Evolutionary conservation across 2,329 filamentous ascomycete genomes (phyloP).

Genomic region (Pseudocercospora pini-densiflorae): DNA sequence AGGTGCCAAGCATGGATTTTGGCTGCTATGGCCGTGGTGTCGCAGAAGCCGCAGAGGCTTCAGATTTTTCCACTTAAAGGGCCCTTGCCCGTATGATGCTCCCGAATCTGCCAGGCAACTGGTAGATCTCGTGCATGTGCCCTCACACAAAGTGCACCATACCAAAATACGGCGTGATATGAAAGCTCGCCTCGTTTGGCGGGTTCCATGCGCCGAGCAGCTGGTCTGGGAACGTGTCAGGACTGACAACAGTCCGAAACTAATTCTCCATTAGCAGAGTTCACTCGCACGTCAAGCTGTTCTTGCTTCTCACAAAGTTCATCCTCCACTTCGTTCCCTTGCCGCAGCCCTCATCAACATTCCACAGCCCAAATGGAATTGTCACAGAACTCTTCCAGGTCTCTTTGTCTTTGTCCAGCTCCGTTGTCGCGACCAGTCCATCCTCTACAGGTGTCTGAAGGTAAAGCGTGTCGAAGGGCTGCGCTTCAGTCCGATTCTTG

Average conservation of each 20-base stretch:
- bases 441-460: slow-evolving; percentile 10
- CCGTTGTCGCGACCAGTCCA: slow-evolving; percentile 14
- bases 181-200: slow-evolving; percentile 21
- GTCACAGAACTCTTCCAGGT: slow-evolving; percentile 15
- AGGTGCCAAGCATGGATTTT: not conserved
- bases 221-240: slow-evolving; percentile 19
- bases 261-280: not conserved
- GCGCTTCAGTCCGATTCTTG: slow-evolving; percentile 9
- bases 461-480: slow-evolving; percentile 20
- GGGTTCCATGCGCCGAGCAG: slow-evolving; percentile 21
- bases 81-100: no score
- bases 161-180: slow-evolving; percentile 24
- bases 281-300: not conserved
- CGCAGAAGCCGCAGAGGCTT: no score
- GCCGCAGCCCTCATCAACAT: slow-evolving; percentile 18
- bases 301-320: slow-evolving; percentile 18
- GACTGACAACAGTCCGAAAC: slow-evolving; percentile 22
- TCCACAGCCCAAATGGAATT: slow-evolving; percentile 24
- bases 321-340: slow-evolving; percentile 27
- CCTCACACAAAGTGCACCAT: slow-evolving; percentile 19
- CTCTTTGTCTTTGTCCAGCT: slow-evolving; percentile 6
- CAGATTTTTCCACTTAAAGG: not conserved
- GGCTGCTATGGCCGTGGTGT: not conserved
- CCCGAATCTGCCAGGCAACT: no score
- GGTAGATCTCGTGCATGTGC: not conserved